Evolutionary conservation across 192 early-diverging fungal genomes (phyloP), one percentile per base, ranked within the genome.

Genomic region (Mortierella alpina): DNA sequence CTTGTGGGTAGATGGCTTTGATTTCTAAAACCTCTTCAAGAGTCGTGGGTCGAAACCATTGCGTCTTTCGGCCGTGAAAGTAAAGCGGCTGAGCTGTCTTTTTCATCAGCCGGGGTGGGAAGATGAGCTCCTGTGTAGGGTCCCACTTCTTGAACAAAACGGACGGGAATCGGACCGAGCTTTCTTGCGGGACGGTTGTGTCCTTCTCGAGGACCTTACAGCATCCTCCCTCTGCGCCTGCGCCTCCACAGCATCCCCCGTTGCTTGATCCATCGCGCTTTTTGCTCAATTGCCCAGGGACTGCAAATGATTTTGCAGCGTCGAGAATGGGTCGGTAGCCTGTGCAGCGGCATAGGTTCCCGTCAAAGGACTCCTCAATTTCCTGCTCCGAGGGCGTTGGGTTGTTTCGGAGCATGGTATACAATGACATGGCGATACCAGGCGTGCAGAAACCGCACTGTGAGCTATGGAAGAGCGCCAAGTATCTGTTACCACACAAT

Each of bases 401-500:
- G 70, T 95, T 94, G 72, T 93, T 94, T 55, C 90, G 85, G 58
- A 95, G 83, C 50, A 93, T 77, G 15, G 91, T 86, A 80, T 95
- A 96, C 45, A 96, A 86, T n/a, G 92, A 93, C 94, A 95, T 95
- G 72, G 91, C 94, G 47, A 96, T 95, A 20, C 95, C 95, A 4
- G 95, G 94, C 4, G 95, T 96, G 66, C 95, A 96, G 86, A 96
- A 96, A 49, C 95, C 95, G 78, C 95, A 96, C 83, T 96, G 95
- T 23, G 91, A 93, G 40, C 84, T 85, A 67, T 66, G 56, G 60
- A 47, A 20, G 23, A 22, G 11, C 2, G 18, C 10, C n/a, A 8
- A 17, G 12, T 14, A 14, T 11, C 49, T 1, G 17, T 14, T 17
- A 17, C 2, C n/a, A 40, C 39, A 20, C 14, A 45, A 40, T 10